Evolutionary conservation across 1,139 yeast genomes (phyloP), one percentile per base, ranked within the genome.

Genomic region (Hyphopichia fennica): DNA sequence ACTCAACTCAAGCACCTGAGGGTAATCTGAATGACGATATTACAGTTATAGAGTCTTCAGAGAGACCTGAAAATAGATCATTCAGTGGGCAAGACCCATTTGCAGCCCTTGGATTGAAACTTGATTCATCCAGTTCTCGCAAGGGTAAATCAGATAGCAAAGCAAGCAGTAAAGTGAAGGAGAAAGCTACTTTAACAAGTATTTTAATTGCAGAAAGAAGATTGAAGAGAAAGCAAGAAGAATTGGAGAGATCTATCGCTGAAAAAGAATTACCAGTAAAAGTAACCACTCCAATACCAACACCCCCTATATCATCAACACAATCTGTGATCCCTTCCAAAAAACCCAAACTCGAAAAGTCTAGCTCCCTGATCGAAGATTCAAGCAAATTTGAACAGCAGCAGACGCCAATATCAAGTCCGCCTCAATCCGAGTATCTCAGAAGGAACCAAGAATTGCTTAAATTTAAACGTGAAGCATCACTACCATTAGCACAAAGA

Each of bases 401-500:
- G 28, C 32, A 29, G 10, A 17, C 34, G 5, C 30, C 35, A 16
- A n/a, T 14, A 8, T n/a, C 25, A 10, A 28, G 30, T 29, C 49
- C 47, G 8, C 45, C 42, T 16, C 38, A 45, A 34, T 50, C 58
- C 2, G 41, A 40, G 2, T 40, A 37, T 7, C 35, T 51, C 45
- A 13, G 42, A 38, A 46, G 43, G 35, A 43, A 51, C 35, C 40
- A 57, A 42, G 57, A 54, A 22, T 20, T 53, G 1, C 39, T 45
- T 3, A 56, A 68, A 39, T 54, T 84, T 25, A 71, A 65, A 46
- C 64, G 75, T 38, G 79, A 78, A 22, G 62, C 79, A 0, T 69
- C 69, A 35, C 54, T 79, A n/a, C 99, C 99, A 0, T 64, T 93
- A 16, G 95, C 97, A 4, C 98, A 93, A 57, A 74, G 88, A 43